Conservation (phyloP, 2,329 filamentous ascomycete species). For the Chaetomium sp. region DNA sequence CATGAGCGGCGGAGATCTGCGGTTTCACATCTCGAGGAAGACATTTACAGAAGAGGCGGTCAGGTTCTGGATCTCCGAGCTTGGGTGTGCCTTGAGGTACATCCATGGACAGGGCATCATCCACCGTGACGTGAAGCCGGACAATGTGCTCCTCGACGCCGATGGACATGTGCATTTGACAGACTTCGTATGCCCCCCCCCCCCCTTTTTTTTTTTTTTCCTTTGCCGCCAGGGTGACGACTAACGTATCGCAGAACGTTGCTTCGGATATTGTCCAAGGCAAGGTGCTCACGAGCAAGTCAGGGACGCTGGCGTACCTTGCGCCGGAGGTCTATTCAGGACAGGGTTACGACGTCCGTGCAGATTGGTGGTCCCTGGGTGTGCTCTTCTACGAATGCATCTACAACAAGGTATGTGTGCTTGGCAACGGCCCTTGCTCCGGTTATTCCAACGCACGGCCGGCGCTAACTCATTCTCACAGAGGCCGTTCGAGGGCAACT, state of each 20-base stretch:
- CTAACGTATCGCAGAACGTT: conserved; percentile 69
- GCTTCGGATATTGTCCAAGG: conserved; percentile 87
- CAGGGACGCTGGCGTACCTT: conserved; percentile 91
- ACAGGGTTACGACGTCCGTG: conserved; percentile 83
- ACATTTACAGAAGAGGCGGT: conserved; percentile 97
- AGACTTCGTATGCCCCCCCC: conserved; percentile 74
- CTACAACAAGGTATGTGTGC: conserved; percentile 80
- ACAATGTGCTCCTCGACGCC: conserved; percentile 84
- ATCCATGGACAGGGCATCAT: conserved; percentile 86
- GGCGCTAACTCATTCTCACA: conserved; percentile 47
- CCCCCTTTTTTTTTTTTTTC: not conserved
- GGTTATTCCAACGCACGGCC: not conserved
- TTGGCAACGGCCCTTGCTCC: not conserved
- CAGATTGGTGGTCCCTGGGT: conserved; percentile 98
- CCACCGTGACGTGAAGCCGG: conserved; percentile 88
- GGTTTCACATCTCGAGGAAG: conserved; percentile 97
- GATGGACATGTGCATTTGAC: conserved; percentile 96
- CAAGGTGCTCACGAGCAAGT: conserved; percentile 88
- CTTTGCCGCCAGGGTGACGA: conserved; percentile 3
- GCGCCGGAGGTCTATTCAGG: conserved; percentile 94
- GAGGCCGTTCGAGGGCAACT: conserved; percentile 91
- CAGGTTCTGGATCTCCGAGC: conserved; percentile 93
- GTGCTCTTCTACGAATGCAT: conserved; percentile 99
- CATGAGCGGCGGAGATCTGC: conserved; percentile 95
- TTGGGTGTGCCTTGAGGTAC: conserved; percentile 88